phyloP scores from a whole-genome alignment of 202 grass and related monocot genomes.

The Dendrocalamus latiflorus region DNA sequence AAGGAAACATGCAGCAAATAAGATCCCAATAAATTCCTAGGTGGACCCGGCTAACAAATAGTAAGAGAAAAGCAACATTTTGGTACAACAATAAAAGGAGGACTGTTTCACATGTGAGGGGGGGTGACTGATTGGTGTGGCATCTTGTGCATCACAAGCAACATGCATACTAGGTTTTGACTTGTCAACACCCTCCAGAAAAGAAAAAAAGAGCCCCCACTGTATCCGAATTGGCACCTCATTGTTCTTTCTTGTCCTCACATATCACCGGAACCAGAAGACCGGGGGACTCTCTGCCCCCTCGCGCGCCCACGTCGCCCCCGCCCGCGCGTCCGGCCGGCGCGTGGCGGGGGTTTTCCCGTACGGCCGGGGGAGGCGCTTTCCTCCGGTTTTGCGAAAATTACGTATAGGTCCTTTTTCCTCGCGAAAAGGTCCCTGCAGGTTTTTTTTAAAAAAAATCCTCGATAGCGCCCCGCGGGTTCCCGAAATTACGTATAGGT shows the following conservation, averaged over 20 bases:
- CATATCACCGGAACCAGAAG: no score
- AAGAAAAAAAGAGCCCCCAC: background rate
- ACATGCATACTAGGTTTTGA: conserved; percentile 8
- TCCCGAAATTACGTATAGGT: no score
- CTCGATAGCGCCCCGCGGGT: no score
- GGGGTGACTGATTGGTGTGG: background rate
- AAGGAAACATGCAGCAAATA: background rate
- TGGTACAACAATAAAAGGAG: background rate
- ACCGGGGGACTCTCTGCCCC: no score
- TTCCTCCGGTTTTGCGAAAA: no score
- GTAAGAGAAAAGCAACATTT: background rate
- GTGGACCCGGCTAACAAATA: background rate
- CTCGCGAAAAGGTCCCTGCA: no score
- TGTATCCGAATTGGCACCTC: background rate
- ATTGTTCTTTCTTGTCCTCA: background rate
- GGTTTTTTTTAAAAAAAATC: no score
- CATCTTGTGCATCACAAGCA: conserved; percentile 16
- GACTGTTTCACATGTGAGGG: conserved; percentile 9
- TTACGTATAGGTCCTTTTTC: no score
- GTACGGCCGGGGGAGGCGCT: no score
- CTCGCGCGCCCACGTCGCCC: no score
- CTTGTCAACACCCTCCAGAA: background rate
- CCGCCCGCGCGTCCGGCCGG: no score
- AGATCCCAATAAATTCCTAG: background rate
- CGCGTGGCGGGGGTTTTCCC: no score